A percentile compares a stretch with the other conserved stretches of the same genome.
phyloP scores from a whole-genome alignment of 495 filamentous ascomycete genomes.

The Aspergillus saccharolyticus region DNA sequence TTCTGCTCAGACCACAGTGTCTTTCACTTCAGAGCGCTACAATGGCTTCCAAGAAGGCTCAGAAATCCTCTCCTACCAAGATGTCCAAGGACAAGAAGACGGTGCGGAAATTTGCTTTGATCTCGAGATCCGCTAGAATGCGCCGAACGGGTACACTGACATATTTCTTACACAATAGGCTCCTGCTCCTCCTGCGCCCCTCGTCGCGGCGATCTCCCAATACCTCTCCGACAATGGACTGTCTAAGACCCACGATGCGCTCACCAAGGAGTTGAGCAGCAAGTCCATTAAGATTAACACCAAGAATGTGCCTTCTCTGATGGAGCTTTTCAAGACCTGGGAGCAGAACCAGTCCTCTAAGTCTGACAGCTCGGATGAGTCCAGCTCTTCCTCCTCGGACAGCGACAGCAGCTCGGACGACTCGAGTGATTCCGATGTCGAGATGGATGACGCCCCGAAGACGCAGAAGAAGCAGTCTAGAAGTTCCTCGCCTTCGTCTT shows the following conservation, averaged over 20 bases:
- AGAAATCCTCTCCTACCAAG: slow-evolving; percentile 23
- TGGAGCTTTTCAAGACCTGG: slow-evolving; percentile 49
- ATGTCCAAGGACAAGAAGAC: slow-evolving; percentile 35
- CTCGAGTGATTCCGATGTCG: slow-evolving; percentile 47
- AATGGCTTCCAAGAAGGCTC: slow-evolving; percentile 31
- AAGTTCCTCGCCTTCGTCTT: slow-evolving; percentile 34
- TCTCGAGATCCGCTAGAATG: neutral
- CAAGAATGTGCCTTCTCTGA: slow-evolving; percentile 39
- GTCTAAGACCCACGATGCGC: slow-evolving; percentile 50
- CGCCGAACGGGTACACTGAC: slow-evolving; percentile 3
- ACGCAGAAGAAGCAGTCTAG: slow-evolving; percentile 20
- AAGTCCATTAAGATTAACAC: slow-evolving; percentile 26
- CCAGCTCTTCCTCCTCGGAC: slow-evolving; percentile 23
- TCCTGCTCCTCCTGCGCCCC: slow-evolving; percentile 46
- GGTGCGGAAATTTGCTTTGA: slow-evolving; percentile 18
- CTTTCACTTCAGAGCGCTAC: slow-evolving; percentile 5
- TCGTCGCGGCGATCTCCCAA: slow-evolving; percentile 59
- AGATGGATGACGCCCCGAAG: slow-evolving; percentile 53
- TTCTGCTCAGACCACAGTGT: neutral
- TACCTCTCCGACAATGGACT: slow-evolving; percentile 67
- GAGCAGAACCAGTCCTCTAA: slow-evolving; percentile 21
- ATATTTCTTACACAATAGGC: slow-evolving; percentile 16
- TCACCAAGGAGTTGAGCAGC: slow-evolving; percentile 49
- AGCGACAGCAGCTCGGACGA: slow-evolving; percentile 32
- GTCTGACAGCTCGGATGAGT: slow-evolving; percentile 20